A percentile compares a stretch with the other conserved stretches of the same genome.
Evolutionary conservation across 2,329 filamentous ascomycete species (phyloP).

Genomic region (Fusarium sp.): DNA sequence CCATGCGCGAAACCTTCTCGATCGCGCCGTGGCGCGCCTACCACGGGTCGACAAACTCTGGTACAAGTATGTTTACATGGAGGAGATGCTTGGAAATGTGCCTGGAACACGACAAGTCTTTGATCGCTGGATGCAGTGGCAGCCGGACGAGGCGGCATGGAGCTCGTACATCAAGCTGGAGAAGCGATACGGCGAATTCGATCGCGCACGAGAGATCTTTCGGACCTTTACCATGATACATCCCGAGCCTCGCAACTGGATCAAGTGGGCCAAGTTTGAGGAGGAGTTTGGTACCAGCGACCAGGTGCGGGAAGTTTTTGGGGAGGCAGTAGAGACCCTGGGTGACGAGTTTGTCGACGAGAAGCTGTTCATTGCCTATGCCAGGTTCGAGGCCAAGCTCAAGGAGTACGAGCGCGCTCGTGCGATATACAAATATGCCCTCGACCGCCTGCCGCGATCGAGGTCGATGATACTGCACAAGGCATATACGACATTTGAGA

Average conservation of each 20-base stretch:
- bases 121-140: constrained; percentile 98
- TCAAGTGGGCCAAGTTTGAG: constrained; percentile 98
- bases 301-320: constrained; percentile 90
- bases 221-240: constrained; percentile 91
- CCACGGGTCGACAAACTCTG: constrained; percentile 95
- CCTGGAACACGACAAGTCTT: constrained; percentile 93
- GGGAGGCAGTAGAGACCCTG: constrained; percentile 85
- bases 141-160: constrained; percentile 96
- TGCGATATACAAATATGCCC: constrained; percentile 95
- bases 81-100: constrained; percentile 96
- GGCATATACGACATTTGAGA: constrained; percentile 96
- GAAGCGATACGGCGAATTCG: constrained; percentile 92
- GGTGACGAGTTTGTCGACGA: constrained; percentile 97
- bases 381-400: constrained; percentile 92
- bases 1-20: constrained; percentile 92
- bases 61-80: constrained; percentile 99
- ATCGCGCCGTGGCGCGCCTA: constrained; percentile 91
- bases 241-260: constrained; percentile 95
- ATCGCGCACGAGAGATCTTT: constrained; percentile 90
- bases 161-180: constrained; percentile 96
- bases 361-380: constrained; percentile 93
- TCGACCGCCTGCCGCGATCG: constrained; percentile 90
- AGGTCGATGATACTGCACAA: constrained; percentile 88
- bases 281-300: constrained; percentile 95
- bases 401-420: constrained; percentile 95